These are phyloP conservation scores for Pestalotiopsis sp. DNA, from an alignment of 2,329 filamentous ascomycete genomes.

Conservation along the genomic window DNA sequence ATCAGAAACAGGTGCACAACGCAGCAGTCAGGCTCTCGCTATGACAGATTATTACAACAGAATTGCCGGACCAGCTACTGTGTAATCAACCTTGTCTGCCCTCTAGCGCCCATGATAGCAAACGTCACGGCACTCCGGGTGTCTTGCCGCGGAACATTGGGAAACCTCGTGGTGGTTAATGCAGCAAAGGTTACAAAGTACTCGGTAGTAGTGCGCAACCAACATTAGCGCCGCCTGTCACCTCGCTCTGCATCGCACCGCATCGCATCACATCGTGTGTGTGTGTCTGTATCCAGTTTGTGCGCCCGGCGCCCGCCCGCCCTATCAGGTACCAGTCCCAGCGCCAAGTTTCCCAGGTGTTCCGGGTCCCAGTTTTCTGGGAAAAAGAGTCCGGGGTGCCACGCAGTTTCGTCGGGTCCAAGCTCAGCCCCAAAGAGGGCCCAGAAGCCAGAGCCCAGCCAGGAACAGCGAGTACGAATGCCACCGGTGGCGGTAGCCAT, in stretches of 20 bases:
- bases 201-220: background rate
- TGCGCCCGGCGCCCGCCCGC: background rate
- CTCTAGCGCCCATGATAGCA: background rate
- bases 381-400: conserved; percentile 13
- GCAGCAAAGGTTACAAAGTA: background rate
- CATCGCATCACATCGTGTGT: background rate
- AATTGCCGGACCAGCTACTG: background rate
- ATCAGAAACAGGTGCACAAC: background rate
- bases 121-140: background rate
- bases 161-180: background rate
- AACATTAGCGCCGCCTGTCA: background rate
- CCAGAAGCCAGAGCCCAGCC: background rate
- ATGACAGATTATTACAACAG: background rate
- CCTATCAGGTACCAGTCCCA: background rate
- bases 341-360: background rate
- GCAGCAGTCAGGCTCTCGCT: background rate
- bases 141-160: background rate
- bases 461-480: background rate
- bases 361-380: conserved; percentile 12
- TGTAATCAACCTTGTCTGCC: background rate
- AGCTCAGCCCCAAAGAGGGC: background rate
- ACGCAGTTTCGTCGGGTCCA: conserved; percentile 5
- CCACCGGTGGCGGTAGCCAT: too few species aligned
- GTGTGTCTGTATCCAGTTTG: background rate
- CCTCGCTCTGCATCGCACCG: background rate